Evolutionary conservation across 2,329 filamentous ascomycete genomes (phyloP), one percentile per base, ranked within the genome.

Genomic region (Aquanectria penicillioides): DNA sequence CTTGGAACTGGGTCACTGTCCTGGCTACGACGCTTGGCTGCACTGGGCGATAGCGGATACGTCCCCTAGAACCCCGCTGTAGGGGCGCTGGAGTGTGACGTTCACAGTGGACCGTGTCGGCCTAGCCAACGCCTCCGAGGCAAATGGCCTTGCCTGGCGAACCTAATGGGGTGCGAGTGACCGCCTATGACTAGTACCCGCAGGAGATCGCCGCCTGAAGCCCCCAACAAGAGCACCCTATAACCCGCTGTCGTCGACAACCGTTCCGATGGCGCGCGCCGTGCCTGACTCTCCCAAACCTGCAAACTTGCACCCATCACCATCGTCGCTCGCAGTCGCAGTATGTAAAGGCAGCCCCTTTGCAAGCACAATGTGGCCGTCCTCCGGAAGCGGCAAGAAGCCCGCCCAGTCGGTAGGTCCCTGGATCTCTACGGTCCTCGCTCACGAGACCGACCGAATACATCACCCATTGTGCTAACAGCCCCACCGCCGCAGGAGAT

Each of bases 401-500:
- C 82, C 85, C 67, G 81, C 84, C 65, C 86, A 89, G 73, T 89
- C 91, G 86, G 90, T 93, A 80, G 74, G 83, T 76, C 33, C 60
- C 43, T 63, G 43, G 44, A 53, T 61, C 58, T 56, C 53, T 58
- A 57, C 65, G 55, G 26, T 48, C 43, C 31, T 44, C 57, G 51
- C 57, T 63, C 65, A 62, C 63, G 51, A 62, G 67, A 67, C 61
- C 63, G 61, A 64, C 59, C 57, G 67, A 63, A 63, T 66, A 58
- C 64, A 64, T 57, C 43, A 57, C 57, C 51, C 61, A 58, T 66
- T 64, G 64, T 70, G 67, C 73, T 78, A 68, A 77, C 73, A 67
- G 67, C 74, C 74, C 73, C 70, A 72, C 74, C 69, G 76, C 70
- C 80, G 74, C 82, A 98, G 93, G 95, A 99, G 85, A 99, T 99